A percentile compares a stretch with the other conserved stretches of the same genome.
phyloP scores from a whole-genome alignment of 2,329 filamentous ascomycete species.

The Sporothrix phasma region DNA sequence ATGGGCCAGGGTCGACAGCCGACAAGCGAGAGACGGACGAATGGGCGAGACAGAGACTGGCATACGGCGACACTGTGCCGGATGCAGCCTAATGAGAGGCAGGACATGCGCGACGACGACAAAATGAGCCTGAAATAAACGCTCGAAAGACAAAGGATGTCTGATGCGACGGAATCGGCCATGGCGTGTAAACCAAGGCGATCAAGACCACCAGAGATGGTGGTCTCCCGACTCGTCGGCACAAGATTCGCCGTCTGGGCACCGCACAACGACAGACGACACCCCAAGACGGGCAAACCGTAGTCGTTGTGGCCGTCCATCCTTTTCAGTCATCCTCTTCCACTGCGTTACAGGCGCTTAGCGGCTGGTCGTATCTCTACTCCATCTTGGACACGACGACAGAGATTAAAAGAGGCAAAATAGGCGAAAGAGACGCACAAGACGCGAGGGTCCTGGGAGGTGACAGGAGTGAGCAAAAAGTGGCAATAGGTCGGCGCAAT shows the following conservation, averaged over 20 bases:
- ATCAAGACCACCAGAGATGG: no score
- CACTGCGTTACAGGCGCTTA: slow-evolving; percentile 1
- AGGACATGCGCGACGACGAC: no score
- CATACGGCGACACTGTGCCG: neutral
- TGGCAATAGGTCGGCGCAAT: no score
- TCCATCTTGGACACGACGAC: neutral
- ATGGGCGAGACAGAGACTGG: neutral
- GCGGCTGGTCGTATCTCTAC: neutral
- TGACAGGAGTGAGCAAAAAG: neutral
- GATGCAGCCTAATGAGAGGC: no score
- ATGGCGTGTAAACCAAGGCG: neutral
- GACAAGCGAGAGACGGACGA: neutral
- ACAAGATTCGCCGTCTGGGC: neutral
- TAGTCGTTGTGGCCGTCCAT: no score
- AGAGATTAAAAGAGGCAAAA: neutral
- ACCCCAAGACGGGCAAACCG: neutral
- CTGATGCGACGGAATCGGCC: neutral
- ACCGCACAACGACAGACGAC: neutral
- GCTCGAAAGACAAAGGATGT: no score
- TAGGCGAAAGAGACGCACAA: no score
- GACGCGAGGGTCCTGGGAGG: neutral
- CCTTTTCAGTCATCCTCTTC: no score
- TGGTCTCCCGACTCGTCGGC: no score
- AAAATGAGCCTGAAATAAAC: no score
- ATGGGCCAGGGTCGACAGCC: neutral